phyloP scores from a whole-genome alignment of 352 stramenopile species.

The Phytophthora litchii region DNA sequence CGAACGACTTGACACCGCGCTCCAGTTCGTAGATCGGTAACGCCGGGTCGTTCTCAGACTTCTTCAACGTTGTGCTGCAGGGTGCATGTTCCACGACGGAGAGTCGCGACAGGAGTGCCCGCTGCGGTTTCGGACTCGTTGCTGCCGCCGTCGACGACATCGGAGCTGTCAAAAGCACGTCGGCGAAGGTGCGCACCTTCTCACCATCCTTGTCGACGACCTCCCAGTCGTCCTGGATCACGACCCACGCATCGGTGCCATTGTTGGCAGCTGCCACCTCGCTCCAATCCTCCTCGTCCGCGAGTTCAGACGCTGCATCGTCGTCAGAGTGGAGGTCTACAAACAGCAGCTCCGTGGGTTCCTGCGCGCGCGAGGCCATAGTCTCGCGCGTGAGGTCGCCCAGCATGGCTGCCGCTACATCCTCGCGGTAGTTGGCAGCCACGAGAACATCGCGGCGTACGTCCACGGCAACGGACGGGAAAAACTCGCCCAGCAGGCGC shows the following conservation, averaged over 20 bases:
- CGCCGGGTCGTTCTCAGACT: slow-evolving; percentile 20
- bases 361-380: slow-evolving; percentile 4
- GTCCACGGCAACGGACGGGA: slow-evolving; percentile 50
- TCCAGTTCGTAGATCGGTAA: slow-evolving; percentile 30
- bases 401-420: slow-evolving; percentile 67
- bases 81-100: slow-evolving; percentile 29
- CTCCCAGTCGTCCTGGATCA: slow-evolving; percentile 79
- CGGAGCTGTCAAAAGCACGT: slow-evolving; percentile 45
- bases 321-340: slow-evolving; percentile 47
- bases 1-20: slow-evolving; percentile 66
- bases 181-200: slow-evolving; percentile 60
- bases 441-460: slow-evolving; percentile 66
- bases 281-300: slow-evolving; percentile 65
- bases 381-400: slow-evolving; percentile 49
- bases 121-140: neutral
- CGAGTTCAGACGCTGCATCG: slow-evolving; percentile 30
- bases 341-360: slow-evolving; percentile 36
- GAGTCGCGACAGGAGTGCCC: slow-evolving; percentile 25
- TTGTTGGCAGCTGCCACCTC: slow-evolving; percentile 40
- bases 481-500: slow-evolving; percentile 58
- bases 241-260: slow-evolving; percentile 47
- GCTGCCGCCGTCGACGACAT: neutral
- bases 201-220: slow-evolving; percentile 59
- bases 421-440: slow-evolving; percentile 68
- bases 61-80: slow-evolving; percentile 19